phyloP scores from a whole-genome alignment of 176 grass and related monocot genomes.

The Aechmea fasciata region DNA sequence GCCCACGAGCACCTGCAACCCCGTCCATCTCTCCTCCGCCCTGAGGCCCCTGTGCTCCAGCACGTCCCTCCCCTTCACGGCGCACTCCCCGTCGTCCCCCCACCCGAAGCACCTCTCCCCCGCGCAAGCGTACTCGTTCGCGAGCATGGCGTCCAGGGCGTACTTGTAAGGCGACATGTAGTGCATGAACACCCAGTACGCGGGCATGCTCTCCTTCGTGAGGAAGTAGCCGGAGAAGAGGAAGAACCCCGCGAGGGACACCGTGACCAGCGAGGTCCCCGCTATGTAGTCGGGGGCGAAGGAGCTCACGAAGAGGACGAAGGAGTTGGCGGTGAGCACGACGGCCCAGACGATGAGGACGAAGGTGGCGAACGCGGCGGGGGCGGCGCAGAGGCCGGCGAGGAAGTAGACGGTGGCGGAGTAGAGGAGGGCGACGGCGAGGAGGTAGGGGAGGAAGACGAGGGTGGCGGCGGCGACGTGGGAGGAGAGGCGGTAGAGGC shows the following conservation, averaged over 20 bases:
- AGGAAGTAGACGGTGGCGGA: constrained; percentile 74
- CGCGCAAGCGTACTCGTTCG: constrained; percentile 79
- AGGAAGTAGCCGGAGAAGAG: constrained; percentile 99
- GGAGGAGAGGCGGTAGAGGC: constrained; percentile 79
- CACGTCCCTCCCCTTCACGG: constrained; percentile 52
- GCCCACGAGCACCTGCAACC: constrained; percentile 70
- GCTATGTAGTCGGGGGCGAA: constrained; percentile 96
- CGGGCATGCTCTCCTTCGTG: constrained; percentile 71
- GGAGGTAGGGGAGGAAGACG: constrained; percentile 86
- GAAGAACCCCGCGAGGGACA: constrained; percentile 77
- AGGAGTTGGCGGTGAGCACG: constrained; percentile 79
- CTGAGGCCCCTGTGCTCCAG: constrained; percentile 41
- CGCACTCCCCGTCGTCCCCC: constrained; percentile 36
- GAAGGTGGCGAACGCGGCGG: constrained; percentile 56
- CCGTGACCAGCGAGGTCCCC: constrained; percentile 62
- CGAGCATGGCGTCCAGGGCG: constrained; percentile 74
- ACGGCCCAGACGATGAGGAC: constrained; percentile 71
- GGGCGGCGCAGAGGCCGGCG: constrained; percentile 52
- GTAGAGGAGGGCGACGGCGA: constrained; percentile 74
- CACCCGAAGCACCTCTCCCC: constrained; percentile 47
- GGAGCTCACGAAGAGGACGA: constrained; percentile 75
- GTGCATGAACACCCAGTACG: constrained; percentile 89
- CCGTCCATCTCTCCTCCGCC: constrained; percentile 59
- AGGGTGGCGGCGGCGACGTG: constrained; percentile 57
- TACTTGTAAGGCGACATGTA: constrained; percentile 93